Conservation (phyloP, 352 stramenopile genomes). For the Globisporangium radiosum region DNA sequence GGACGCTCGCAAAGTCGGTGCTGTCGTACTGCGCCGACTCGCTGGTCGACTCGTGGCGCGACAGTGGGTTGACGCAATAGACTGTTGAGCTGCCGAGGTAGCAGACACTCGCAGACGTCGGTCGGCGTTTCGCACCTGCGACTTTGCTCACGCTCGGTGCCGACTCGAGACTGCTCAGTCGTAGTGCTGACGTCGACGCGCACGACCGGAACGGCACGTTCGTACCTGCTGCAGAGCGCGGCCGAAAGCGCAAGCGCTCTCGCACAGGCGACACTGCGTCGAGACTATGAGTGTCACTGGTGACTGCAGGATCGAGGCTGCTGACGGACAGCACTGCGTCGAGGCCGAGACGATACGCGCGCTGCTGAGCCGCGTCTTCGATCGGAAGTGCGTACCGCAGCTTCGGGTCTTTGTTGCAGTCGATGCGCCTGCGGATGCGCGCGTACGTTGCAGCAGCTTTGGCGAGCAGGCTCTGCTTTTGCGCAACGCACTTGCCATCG, state of each 20-base stretch:
- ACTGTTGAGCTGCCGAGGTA: constrained; percentile 51
- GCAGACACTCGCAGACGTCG: constrained; percentile 44
- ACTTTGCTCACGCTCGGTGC: constrained; percentile 22
- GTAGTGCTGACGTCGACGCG: not conserved
- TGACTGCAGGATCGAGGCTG: constrained; percentile 4
- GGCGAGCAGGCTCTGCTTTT: constrained; percentile 24
- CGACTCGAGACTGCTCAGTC: constrained; percentile 3
- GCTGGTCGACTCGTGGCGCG: constrained; percentile 6
- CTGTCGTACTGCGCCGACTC: constrained; percentile 1
- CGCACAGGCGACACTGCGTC: not conserved
- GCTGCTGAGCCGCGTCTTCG: constrained; percentile 27
- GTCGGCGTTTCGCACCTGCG: constrained; percentile 38
- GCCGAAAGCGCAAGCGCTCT: constrained; percentile 19
- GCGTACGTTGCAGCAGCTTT: constrained; percentile 22
- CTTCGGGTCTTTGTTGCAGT: constrained; percentile 31
- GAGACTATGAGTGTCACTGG: not conserved
- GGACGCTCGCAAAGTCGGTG: constrained; percentile 25
- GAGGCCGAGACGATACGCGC: constrained; percentile 50
- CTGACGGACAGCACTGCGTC: constrained; percentile 22
- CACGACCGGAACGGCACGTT: constrained; percentile 9
- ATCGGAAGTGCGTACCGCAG: constrained; percentile 45
- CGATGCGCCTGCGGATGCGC: constrained; percentile 22
- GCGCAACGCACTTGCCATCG: constrained; percentile 21
- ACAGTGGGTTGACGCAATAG: constrained; percentile 30
- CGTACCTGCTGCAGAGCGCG: constrained; percentile 23